Conservation (phyloP, 306 rosid species). For the Gillenia trifoliata region DNA sequence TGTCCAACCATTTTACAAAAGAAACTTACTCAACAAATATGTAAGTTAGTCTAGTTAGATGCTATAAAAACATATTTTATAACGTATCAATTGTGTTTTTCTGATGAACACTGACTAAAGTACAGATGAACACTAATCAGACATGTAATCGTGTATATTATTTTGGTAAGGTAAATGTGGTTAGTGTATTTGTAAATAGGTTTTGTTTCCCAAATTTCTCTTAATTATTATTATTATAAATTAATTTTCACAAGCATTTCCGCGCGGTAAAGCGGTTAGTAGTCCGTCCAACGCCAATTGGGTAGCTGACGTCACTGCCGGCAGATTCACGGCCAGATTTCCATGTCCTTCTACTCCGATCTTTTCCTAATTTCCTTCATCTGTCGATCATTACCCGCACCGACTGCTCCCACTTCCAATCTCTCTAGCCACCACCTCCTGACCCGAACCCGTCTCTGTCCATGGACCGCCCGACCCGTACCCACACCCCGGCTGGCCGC, state of each 20-base stretch:
- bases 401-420: background rate
- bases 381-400: background rate
- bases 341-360: slow-evolving; percentile 1
- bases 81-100: no score
- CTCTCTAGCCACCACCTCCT: background rate
- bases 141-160: no score
- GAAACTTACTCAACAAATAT: no score
- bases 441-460: background rate
- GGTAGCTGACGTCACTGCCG: slow-evolving; percentile 48
- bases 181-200: no score
- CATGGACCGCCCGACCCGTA: slow-evolving; percentile 26
- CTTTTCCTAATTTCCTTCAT: background rate
- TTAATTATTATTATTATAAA: no score
- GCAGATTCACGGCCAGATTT: slow-evolving; percentile 37
- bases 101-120: no score
- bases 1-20: no score
- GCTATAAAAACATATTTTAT: no score
- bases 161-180: no score
- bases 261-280: background rate
- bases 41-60: no score
- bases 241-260: background rate
- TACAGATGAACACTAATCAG: no score
- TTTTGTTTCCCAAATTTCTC: no score
- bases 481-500: slow-evolving; percentile 30
- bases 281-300: slow-evolving; percentile 22